Evolutionary conservation across 352 stramenopile genomes (phyloP).

Genomic region (Phytopythium vexans): DNA sequence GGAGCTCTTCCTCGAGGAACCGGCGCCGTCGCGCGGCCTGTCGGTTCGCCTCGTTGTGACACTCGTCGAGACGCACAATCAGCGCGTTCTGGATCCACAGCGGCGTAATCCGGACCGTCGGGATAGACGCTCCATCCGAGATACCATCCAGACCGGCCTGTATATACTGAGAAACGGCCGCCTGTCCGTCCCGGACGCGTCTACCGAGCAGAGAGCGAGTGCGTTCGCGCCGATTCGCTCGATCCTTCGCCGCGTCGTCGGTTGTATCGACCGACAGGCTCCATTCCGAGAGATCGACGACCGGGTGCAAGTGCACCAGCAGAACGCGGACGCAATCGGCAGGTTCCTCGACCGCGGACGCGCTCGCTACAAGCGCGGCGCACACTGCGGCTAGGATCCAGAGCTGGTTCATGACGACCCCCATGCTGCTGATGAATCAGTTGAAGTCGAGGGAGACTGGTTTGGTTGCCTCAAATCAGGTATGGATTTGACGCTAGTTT

Average conservation of each 20-base stretch:
- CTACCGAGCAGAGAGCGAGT: constrained; percentile 13
- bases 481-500: too few species aligned
- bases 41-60: neutral
- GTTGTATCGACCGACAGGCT: constrained; percentile 7
- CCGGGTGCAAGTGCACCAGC: constrained; percentile 44
- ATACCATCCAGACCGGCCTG: constrained; percentile 7
- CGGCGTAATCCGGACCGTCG: constrained; percentile 9
- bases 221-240: constrained; percentile 12
- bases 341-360: constrained; percentile 35
- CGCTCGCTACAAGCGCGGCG: constrained; percentile 24
- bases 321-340: constrained; percentile 8
- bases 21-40: neutral
- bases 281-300: too few species aligned
- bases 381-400: constrained; percentile 19
- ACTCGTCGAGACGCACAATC: constrained; percentile 21
- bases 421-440: too few species aligned
- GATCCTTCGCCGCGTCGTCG: neutral
- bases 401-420: too few species aligned
- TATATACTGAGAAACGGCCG: constrained; percentile 20
- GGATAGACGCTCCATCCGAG: neutral
- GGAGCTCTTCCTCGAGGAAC: constrained; percentile 25
- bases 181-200: constrained; percentile 16
- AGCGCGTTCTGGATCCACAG: constrained; percentile 70
- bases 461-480: too few species aligned
- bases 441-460: too few species aligned